These are phyloP conservation scores for Scutellaria barbata DNA, from an alignment of 257 asterid species.

Conservation along the genomic window DNA sequence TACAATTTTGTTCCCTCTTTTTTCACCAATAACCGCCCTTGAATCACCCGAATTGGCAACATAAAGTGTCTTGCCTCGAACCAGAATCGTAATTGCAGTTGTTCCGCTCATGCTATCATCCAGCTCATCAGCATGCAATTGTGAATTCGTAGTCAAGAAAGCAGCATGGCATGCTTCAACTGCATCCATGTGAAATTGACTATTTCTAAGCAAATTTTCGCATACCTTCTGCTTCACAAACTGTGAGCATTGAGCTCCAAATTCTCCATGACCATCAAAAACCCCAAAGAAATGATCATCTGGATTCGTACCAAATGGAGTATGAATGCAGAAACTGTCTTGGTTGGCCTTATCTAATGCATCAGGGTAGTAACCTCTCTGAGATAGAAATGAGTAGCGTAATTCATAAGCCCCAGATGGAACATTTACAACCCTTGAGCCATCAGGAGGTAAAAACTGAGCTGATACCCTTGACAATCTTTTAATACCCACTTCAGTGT, in stretches of 20 bases:
- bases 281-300: constrained; percentile 94
- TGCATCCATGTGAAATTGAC: constrained; percentile 65
- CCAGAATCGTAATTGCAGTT: constrained; percentile 82
- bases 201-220: constrained; percentile 85
- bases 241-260: constrained; percentile 92
- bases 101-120: constrained; percentile 99
- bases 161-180: constrained; percentile 84
- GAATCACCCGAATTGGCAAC: constrained; percentile 94
- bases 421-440: constrained; percentile 73
- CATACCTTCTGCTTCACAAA: constrained; percentile 77
- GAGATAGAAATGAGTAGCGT: constrained; percentile 80
- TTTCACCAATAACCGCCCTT: constrained; percentile 86
- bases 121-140: constrained; percentile 70
- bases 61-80: constrained; percentile 75
- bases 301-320: constrained; percentile 81
- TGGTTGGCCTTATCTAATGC: constrained; percentile 97
- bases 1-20: constrained; percentile 67
- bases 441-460: constrained; percentile 85
- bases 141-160: constrained; percentile 77
- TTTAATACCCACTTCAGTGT: constrained; percentile 71
- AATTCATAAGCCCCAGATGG: constrained; percentile 77
- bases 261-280: constrained; percentile 97
- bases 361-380: constrained; percentile 97
- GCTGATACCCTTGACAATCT: constrained; percentile 81
- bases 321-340: constrained; percentile 92